Base-by-base conservation (phyloP, 768 basidiomycete species). In the Hericium erinaceus region DNA sequence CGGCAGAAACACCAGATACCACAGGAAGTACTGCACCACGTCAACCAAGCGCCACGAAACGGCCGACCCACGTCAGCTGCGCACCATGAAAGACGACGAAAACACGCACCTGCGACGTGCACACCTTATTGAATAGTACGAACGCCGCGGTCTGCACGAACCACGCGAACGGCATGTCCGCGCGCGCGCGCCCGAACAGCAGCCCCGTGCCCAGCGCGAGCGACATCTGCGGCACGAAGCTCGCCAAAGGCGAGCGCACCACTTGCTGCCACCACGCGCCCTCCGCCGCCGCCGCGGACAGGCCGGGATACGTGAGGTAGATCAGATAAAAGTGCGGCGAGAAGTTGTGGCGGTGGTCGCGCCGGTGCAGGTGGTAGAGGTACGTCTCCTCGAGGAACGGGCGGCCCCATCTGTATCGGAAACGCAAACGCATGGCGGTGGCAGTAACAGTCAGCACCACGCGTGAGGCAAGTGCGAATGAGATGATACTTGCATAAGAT, bases 261-360 rank as follows among this genome's bases (percentile, higher is more conserved):
- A 84, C 55, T 37, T 69, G 68, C 40, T 66, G 74, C 75, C 74
- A 77, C 4, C 74, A 11, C 4, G 74, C 60, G 20, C 72, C 58
- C 7, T 56, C 56, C 37, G 58, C 44, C 2, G 61, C 40, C 8
- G 63, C n/a, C 12, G 66, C 48, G 12, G 64, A 37, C 18, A 67
- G 52, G 49, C 64, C 58, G 6, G 91, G 87, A 65, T 94, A 88
- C 0, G 85, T 85, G 56, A 98, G 82, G 70, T 98, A 98, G 40
- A 88, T 92, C 38, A 88, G 83, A 69, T 98, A 98, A 72, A 97
- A 98, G 74, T 98, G 97, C 0, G 93, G 91, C 6, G 95, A 94
- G 72, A 99, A 98, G 70, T 99, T 99, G 72, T 98, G 97, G 56
- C 95, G 87, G 65, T 98, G 95, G 71, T 99, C 97, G 18, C 91